Base-by-base conservation (phyloP, 441 rosid genomes). In the Bruguiera hainesii region DNA sequence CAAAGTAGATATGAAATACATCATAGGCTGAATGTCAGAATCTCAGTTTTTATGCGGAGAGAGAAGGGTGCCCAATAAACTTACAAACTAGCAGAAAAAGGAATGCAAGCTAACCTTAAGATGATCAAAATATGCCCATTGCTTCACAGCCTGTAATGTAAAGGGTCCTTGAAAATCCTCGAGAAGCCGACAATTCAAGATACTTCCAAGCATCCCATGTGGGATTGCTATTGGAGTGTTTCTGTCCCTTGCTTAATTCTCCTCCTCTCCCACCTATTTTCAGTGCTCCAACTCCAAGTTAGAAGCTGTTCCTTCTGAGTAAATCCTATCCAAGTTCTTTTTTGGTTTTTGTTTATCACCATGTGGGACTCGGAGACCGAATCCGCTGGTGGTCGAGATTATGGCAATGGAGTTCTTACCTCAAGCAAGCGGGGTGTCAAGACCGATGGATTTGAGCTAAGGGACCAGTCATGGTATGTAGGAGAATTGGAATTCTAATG, bases 351-450 rank as follows among this genome's bases (percentile, higher is more conserved):
- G 64, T 42, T 66, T 64, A 48, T 15, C 65, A 79, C n/a, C 82
- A 94, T 94, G 98, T 91, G 98, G 99, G 97, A 91, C 53, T 91
- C 97, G 0, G 97, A 94, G 81, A 84, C 67, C 37, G 97, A 91
- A 52, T 82, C 83, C 19, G 69, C 81, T 39, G 79, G 82, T 21
- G 89, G 90, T 33, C 73, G 98, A 77, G 96, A 86, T 48, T 88
- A 87, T 63, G 96, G 82, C 21, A 88, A 88, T 77, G 99, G 91
- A 70, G 81, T 79, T 62, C 85, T 86, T 67, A 76, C 78, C 71
- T 81, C 97, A 29, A 80, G 69, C 79, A 89, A 82, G 56, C 96
- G 85, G 55, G 83, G 81, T 2, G 83, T 91, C 73, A 86, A 88
- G 73, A 88, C 91, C 64, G 98, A 87, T 75, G 99, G 97, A 5